Evolutionary conservation across 1,284 basidiomycete species (phyloP).

Genomic region (Ceratorhiza oryzae-sativae): DNA sequence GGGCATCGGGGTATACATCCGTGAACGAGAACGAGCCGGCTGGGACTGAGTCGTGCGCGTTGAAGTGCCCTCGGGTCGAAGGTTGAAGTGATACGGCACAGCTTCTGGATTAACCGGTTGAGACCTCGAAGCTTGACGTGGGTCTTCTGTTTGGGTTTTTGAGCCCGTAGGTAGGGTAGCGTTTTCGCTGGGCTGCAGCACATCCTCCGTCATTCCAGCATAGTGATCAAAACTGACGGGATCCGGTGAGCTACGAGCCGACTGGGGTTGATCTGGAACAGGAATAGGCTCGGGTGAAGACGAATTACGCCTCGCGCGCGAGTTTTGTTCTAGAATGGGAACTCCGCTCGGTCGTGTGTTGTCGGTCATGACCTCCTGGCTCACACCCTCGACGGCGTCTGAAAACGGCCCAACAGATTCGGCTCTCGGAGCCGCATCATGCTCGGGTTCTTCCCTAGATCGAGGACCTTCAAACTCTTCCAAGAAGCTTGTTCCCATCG

Average conservation of each 20-base stretch:
- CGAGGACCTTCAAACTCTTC: neutral
- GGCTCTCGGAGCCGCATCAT: neutral
- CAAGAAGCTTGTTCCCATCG: neutral
- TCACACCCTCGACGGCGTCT: neutral
- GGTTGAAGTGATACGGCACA: neutral
- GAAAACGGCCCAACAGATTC: neutral
- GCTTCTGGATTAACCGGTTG: neutral
- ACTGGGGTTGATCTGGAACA: neutral
- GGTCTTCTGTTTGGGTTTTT: neutral
- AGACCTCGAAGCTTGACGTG: neutral
- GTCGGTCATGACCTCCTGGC: neutral
- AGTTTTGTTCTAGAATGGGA: neutral
- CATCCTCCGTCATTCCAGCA: conserved; percentile 3
- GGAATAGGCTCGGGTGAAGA: neutral
- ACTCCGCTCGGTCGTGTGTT: neutral
- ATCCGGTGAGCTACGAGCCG: neutral
- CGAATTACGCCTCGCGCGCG: neutral
- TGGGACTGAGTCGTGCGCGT: neutral
- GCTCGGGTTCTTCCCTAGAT: neutral
- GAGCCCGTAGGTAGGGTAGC: neutral
- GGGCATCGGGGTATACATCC: conserved; percentile 17
- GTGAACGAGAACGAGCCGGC: neutral
- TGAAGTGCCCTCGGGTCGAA: neutral
- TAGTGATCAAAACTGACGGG: neutral
- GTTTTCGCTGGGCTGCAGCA: neutral